These are phyloP conservation scores for Cochliopodium minus DNA, from an alignment of 208 protist genomes.

Conservation along the genomic window DNA sequence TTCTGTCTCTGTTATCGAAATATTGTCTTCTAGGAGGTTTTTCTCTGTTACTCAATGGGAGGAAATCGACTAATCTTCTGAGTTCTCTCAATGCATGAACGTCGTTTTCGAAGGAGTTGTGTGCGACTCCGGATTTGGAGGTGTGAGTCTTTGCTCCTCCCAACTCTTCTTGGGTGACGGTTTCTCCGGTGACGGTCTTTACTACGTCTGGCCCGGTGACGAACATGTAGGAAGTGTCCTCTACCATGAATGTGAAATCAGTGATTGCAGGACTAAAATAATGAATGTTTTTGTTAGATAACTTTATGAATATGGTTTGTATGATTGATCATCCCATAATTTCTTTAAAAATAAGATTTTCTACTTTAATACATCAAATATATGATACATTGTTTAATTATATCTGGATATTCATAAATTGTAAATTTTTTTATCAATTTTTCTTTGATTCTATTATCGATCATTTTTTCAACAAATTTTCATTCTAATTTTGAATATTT, in stretches of 20 bases:
- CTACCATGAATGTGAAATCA: slow-evolving; percentile 90
- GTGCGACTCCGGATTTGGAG: slow-evolving; percentile 58
- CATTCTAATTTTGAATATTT: too few species aligned
- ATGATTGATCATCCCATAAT: too few species aligned
- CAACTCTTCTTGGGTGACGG: slow-evolving; percentile 66
- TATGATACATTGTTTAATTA: too few species aligned
- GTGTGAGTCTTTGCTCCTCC: slow-evolving; percentile 67
- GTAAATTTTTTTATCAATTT: too few species aligned
- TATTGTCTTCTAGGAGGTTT: slow-evolving; percentile 33
- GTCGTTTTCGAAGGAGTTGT: slow-evolving; percentile 69
- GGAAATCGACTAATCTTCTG: slow-evolving; percentile 56
- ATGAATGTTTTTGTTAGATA: slow-evolving; percentile 23
- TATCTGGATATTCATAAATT: too few species aligned
- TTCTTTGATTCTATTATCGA: too few species aligned
- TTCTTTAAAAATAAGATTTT: too few species aligned
- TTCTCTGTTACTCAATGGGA: slow-evolving; percentile 60
- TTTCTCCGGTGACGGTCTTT: slow-evolving; percentile 73
- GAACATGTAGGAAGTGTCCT: slow-evolving; percentile 83
- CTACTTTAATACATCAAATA: too few species aligned
- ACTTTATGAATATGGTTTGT: too few species aligned
- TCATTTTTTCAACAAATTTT: too few species aligned
- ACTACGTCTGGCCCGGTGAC: slow-evolving; percentile 88
- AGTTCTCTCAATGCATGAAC: slow-evolving; percentile 54
- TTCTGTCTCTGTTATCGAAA: slow-evolving; percentile 37
- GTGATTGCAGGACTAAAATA: slow-evolving; percentile 80